Conservation (phyloP, 2,329 filamentous ascomycete genomes). For the Macroventuria anomochaeta region DNA sequence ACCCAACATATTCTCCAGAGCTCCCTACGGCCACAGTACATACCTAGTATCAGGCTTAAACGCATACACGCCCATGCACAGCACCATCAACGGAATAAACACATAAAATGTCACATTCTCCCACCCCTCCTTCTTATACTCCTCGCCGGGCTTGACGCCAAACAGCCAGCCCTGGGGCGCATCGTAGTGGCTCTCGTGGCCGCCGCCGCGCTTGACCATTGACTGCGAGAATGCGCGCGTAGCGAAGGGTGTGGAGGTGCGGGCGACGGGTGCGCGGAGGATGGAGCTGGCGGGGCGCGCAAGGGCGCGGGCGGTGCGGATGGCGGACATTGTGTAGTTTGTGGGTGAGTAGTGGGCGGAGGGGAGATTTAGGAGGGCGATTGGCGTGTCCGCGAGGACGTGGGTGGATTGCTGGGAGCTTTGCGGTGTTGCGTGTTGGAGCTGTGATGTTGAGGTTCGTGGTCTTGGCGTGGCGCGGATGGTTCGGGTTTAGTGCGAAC, state of each 20-base stretch:
- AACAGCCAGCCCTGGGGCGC: conserved; percentile 91
- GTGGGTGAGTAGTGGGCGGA: conserved; percentile 4
- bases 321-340: conserved; percentile 35
- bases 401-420: conserved; percentile 8
- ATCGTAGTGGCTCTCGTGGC: conserved; percentile 81
- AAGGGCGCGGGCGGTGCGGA: conserved; percentile 34
- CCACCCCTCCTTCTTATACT: conserved; percentile 96
- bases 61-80: conserved; percentile 62
- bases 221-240: conserved; percentile 35
- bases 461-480: conserved; percentile 17
- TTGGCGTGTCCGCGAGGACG: conserved; percentile 4
- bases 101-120: conserved; percentile 86
- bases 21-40: too few species aligned
- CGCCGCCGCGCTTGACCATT: conserved; percentile 21
- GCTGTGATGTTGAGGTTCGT: conserved; percentile 16
- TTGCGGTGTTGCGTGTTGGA: conserved; percentile 1
- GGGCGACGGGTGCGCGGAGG: conserved; percentile 1
- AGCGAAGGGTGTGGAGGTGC: conserved; percentile 6
- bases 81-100: conserved; percentile 66
- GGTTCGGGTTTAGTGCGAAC: conserved; percentile 20
- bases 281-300: conserved; percentile 21
- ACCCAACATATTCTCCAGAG: too few species aligned
- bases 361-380: conserved; percentile 1
- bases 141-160: conserved; percentile 92
- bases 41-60: conserved; percentile 99